These are phyloP conservation scores for Dillenia turbinata DNA, from an alignment of 164 flowering plant genomes.

Conservation along the genomic window DNA sequence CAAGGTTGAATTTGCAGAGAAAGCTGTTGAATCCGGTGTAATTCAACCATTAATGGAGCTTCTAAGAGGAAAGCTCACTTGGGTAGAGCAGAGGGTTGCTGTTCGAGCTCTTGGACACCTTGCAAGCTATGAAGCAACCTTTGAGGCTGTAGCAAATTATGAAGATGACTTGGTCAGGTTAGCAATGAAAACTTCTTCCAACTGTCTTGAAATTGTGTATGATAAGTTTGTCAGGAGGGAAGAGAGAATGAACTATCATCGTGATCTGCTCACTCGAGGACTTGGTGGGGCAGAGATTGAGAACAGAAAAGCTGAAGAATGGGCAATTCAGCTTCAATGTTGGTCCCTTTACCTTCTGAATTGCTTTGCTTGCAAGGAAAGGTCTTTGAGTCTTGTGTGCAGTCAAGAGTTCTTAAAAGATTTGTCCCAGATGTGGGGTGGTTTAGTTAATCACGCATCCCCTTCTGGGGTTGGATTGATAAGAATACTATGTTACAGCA, in stretches of 20 bases:
- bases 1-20: constrained; percentile 51
- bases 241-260: constrained; percentile 49
- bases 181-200: constrained; percentile 47
- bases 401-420: constrained; percentile 40
- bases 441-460: constrained; percentile 49
- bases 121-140: constrained; percentile 61
- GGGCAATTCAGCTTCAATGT: constrained; percentile 88
- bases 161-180: constrained; percentile 47
- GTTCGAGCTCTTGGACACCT: constrained; percentile 81
- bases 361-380: constrained; percentile 64
- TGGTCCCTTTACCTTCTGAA: constrained; percentile 72
- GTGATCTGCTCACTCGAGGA: constrained; percentile 72
- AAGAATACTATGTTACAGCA: constrained; percentile 57
- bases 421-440: constrained; percentile 77
- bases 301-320: constrained; percentile 74
- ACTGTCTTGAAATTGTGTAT: constrained; percentile 50
- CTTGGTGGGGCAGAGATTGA: constrained; percentile 62
- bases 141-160: constrained; percentile 33
- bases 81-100: constrained; percentile 90
- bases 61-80: constrained; percentile 61
- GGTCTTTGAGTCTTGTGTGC: constrained; percentile 45
- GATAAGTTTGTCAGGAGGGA: constrained; percentile 34
- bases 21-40: constrained; percentile 57
- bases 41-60: constrained; percentile 67
- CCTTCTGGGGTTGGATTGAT: constrained; percentile 69